Evolutionary conservation across 495 filamentous ascomycete species (phyloP).

Genomic region (Lasiosphaeria hispida): DNA sequence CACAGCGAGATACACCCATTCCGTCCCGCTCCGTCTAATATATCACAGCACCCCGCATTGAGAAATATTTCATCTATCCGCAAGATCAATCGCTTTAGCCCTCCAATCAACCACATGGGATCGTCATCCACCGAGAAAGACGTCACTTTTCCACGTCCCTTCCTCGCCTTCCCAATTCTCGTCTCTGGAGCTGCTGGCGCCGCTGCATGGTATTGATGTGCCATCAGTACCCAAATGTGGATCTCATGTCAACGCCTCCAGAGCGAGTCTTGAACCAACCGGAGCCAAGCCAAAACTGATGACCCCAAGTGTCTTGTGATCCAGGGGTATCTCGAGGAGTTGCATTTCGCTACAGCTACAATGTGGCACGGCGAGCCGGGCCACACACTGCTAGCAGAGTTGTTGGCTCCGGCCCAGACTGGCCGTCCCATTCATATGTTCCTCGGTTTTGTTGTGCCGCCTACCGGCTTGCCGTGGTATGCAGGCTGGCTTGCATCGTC

Average conservation of each 20-base stretch:
- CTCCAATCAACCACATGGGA: constrained; percentile 26
- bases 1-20: constrained; percentile 9
- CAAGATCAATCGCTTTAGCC: constrained; percentile 24
- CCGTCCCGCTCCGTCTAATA: constrained; percentile 26
- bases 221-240: constrained; percentile 14
- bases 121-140: constrained; percentile 10
- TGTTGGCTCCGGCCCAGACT: background rate
- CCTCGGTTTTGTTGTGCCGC: constrained; percentile 10
- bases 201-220: constrained; percentile 16
- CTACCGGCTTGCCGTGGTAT: background rate
- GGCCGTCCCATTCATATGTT: constrained; percentile 11
- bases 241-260: background rate
- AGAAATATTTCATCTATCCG: constrained; percentile 20
- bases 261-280: constrained; percentile 18
- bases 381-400: background rate
- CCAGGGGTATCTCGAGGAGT: background rate
- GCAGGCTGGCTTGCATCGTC: constrained; percentile 4
- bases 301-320: constrained; percentile 9
- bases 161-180: constrained; percentile 12
- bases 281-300: constrained; percentile 19
- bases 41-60: constrained; percentile 17
- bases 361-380: background rate
- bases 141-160: constrained; percentile 14
- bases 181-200: constrained; percentile 5
- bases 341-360: background rate